These are phyloP conservation scores for Meyerozyma sp. DNA, from an alignment of 1,139 yeast genomes.

Conservation along the genomic window DNA sequence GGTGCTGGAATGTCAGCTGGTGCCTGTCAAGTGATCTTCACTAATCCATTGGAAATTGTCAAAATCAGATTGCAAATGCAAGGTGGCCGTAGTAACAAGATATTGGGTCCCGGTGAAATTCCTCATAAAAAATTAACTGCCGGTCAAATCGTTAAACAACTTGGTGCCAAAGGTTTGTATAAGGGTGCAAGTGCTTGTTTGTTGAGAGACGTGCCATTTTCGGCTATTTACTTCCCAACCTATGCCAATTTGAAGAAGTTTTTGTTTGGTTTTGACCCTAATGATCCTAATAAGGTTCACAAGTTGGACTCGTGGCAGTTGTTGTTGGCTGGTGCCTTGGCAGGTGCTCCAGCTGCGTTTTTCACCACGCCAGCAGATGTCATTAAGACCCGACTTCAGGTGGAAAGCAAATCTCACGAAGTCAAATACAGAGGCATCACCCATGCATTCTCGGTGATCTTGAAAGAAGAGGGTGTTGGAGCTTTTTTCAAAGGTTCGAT, in stretches of 20 bases:
- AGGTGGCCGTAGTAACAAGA: constrained; percentile 56
- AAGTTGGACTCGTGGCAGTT: constrained; percentile 77
- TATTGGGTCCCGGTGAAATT: constrained; percentile 36
- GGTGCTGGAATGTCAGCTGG: constrained; percentile 93
- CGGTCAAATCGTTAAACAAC: constrained; percentile 64
- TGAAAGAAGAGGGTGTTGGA: constrained; percentile 65
- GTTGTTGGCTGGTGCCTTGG: constrained; percentile 84
- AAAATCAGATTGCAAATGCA: constrained; percentile 93
- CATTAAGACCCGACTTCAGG: constrained; percentile 89
- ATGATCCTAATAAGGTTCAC: constrained; percentile 41
- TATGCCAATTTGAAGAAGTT: constrained; percentile 88
- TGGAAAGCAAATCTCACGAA: constrained; percentile 75
- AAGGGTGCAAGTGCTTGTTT: constrained; percentile 91
- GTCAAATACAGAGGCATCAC: constrained; percentile 68
- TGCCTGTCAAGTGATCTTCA: constrained; percentile 92
- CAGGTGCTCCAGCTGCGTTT: constrained; percentile 98
- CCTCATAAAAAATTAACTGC: constrained; percentile 55
- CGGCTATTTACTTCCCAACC: constrained; percentile 96
- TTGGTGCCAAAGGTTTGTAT: constrained; percentile 83
- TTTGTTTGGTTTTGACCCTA: constrained; percentile 79
- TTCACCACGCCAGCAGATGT: constrained; percentile 96
- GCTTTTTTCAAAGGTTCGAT: constrained; percentile 97
- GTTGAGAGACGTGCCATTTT: constrained; percentile 92
- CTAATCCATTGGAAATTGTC: constrained; percentile 94
- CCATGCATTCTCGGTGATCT: constrained; percentile 71